Evolutionary conservation across 805 yeast species (phyloP), one percentile per base, ranked within the genome.

Genomic region (Wickerhamiella sorbophila): DNA sequence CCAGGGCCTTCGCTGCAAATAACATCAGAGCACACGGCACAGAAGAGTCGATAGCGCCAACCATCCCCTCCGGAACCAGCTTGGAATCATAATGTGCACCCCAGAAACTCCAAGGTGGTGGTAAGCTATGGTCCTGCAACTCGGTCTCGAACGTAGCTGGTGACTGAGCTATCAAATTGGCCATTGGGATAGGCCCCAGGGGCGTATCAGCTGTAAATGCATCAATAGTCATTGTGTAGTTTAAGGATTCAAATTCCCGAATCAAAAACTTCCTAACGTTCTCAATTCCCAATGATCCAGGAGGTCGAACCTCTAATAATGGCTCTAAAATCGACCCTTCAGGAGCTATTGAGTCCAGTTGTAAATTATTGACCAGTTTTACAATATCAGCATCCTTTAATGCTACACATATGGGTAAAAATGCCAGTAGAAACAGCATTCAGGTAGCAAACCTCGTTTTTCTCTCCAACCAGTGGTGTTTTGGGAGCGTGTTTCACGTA

Each of bases 31-130:
- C 74, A 52, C 78, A 72, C 1, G 79, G 71, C 1, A 67, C 73
- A 3, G 77, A 77, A 42, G 76, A 69, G 50, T 75, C 80, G 22
- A 64, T 70, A 1, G 77, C 80, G 5, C 80, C 80, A 26, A 73
- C 56, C 43, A 75, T 74, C 4, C 77, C 78, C n/a, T 57, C 59
- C 1, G 77, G 77, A 5, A 53, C 52, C 8, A 58, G 41, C 47
- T 68, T 67, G 1, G 76, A 64, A 51, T 74, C 80, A 48, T 72
- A 74, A 48, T 74, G 80, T 0, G 75, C 79, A 3, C 71, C 70
- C 3, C 74, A 47, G 4, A 66, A 58, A 6, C 67, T 44, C 26
- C 62, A 59, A 17, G 29, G 15, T 53, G 54, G 2, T 53, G 47
- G 2, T 50, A 50, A 4, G 43, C 39, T 29, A 21, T 34, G n/a